Base-by-base conservation (phyloP, 331 rosid genomes). In the Phaseolus coccineus region DNA sequence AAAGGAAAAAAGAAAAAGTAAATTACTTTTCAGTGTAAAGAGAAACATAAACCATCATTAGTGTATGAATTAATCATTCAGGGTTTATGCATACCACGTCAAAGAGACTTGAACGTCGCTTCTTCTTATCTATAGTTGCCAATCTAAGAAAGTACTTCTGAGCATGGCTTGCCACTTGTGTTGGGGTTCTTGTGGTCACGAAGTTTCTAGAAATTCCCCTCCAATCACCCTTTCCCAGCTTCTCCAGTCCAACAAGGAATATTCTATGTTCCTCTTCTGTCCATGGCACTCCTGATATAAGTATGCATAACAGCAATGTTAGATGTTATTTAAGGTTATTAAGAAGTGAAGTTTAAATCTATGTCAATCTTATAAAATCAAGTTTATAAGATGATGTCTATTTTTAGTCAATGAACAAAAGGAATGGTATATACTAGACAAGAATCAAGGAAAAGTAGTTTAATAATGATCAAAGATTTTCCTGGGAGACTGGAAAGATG, bases 161-260 rank as follows among this genome's bases (percentile, higher is more conserved):
- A 84, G 98, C 98, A 84, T 95, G 98, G 56, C 98, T 95, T 0
- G 98, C 98, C 0, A 94, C 98, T 88, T 94, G 98, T 4, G 97
- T 91, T 31, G 98, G 98, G 2, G 98, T 91, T 90, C 94, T 95
- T 40, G 97, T 80, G 1, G 91, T 90, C 16, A 95, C 98, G 14
- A 84, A 95, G 66, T 86, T 85, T 80, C 83, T 87, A 1, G 98
- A 90, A 69, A 95, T 95, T 16, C 97, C 97, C 47, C 97, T 91
- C 98, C 98, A 95, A 16, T 95, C 96, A 8, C 98, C 98, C 81
- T 89, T 91, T 50, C 97, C 98, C 4, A 95, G 81, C 82, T 90
- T 95, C 80, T 91, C 90, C n/a, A 95, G 90, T 83, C 98, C 98
- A 57, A 87, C 28, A 3, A 95, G 90, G 80, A 95, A 95, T 76